Base-by-base conservation (phyloP, 2,329 filamentous ascomycete species). In the Penicillium hesseltinei region DNA sequence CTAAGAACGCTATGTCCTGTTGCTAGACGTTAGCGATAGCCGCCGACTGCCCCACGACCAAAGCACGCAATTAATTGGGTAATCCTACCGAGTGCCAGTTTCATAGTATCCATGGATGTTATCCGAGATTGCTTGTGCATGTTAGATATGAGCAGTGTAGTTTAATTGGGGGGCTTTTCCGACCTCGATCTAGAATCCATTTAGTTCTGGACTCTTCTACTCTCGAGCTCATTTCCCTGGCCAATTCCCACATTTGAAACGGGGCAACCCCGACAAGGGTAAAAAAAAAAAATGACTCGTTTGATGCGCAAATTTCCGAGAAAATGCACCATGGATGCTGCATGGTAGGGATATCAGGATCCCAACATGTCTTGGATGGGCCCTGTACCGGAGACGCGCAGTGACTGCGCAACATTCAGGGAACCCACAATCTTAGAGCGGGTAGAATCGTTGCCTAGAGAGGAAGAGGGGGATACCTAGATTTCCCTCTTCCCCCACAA, bases 11-110 rank as follows among this genome's bases (percentile, higher is more conserved):
- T 39, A 56, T 51, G 47, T 36, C 51, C 56, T 47, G 50, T 21
- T 49, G 23, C 44, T 43, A 52, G 11, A 44, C 54, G 27, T 56
- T 58, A 58, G 53, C 47, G 57, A 57, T 59, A 59, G 57, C 54
- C 57, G 57, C 57, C 53, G 48, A 51, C 33, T 33, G 43, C 45
- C 48, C 52, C 55, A 31, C 35, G 44, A n/a, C 13, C 17, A 17
- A 35, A 56, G 51, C 45, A 54, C 44, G 25, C 38, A 57, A 57
- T 54, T 46, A 27, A 48, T 43, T 35, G 19, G 21, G n/a, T 43
- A 5, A 29, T 17, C 0, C 23, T 23, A 23, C 23, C 23, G 23
- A 7, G 25, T 21, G 2, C 17, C 17, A 38, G 5, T 6, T 36
- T 27, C 21, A 27, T 35, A 17, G 13, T 43, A 13, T 23, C 23